phyloP scores from a whole-genome alignment of 75 land plant genomes.

The Cupressus sempervirens region DNA sequence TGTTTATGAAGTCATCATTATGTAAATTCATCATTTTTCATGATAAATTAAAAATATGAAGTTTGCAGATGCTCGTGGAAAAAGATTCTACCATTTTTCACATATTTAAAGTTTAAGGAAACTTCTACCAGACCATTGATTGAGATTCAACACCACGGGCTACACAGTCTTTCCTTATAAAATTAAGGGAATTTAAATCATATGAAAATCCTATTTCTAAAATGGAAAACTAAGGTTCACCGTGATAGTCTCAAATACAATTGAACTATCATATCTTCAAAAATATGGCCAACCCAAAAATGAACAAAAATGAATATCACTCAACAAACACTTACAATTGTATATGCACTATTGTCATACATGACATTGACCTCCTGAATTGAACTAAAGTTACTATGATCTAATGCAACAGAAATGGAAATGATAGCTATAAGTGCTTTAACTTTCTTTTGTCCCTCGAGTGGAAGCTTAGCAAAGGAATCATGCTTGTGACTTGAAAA shows the following conservation, averaged over 20 bases:
- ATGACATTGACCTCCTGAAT: slow-evolving; percentile 19
- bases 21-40: no score
- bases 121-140: neutral
- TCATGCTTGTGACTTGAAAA: slow-evolving; percentile 28
- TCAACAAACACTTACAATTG: slow-evolving; percentile 17
- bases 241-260: neutral
- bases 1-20: no score
- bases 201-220: neutral
- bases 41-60: no score
- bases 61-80: neutral
- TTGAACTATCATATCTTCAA: neutral
- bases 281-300: neutral
- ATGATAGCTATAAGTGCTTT: slow-evolving; percentile 25
- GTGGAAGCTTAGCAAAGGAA: slow-evolving; percentile 25
- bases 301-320: neutral
- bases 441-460: slow-evolving; percentile 25
- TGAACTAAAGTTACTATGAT: slow-evolving; percentile 26
- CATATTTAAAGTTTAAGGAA: neutral
- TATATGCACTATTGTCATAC: slow-evolving; percentile 14
- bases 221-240: neutral
- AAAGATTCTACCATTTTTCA: neutral
- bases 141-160: neutral
- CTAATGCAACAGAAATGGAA: slow-evolving; percentile 28
- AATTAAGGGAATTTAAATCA: no score
- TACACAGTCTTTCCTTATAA: neutral